Base-by-base conservation (phyloP, 352 stramenopile genomes). In the Phytophthora uliginosa region DNA sequence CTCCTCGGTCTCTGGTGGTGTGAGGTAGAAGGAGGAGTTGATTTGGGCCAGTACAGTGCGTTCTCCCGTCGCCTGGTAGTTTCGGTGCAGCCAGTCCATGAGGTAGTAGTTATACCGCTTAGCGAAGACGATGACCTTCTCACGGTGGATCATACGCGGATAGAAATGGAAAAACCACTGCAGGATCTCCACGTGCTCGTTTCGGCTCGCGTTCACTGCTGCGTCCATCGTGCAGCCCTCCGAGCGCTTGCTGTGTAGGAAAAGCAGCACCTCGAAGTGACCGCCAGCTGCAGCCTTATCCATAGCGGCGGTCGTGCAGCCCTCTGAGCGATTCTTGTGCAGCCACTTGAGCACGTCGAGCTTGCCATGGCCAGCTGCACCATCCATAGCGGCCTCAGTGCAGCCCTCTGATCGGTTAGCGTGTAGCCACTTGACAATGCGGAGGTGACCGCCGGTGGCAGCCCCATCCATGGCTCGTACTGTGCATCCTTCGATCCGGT, bases 21-120 rank as follows among this genome's bases (percentile, higher is more conserved):
- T 78, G 33, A 81, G 65, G 45, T 78, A 81, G 59, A 81, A 81
- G 6, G 74, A 81, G 10, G 74, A 81, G 38, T 78, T 76, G 26
- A 81, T 81, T 40, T 81, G 70, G n/a, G 74, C 69, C 34, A 81
- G 69, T 18, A 76, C 68, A 0, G 74, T 81, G 52, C 74, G 74
- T 28, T 81, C 69, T 34, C 74, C 74, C 18, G 74, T 71, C 1
- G 74, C 65, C 34, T 81, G 74, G 65, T 81, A 81, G 34, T 76
- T 81, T n/a, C 74, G 70, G 31, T 81, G 70, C 62, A 81, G 57
- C 74, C 74, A 81, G 40, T 81, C 74, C 74, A 81, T 81, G 45
- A 81, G 74, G 54, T 81, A 81, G 61, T 81, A 81, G 52, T 81
- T 81, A 48, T 81, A 81, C 47, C 74, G 64, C 74, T 81, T 81